Conservation (phyloP, 2,329 filamentous ascomycete genomes). For the Penicillium concentricum region DNA sequence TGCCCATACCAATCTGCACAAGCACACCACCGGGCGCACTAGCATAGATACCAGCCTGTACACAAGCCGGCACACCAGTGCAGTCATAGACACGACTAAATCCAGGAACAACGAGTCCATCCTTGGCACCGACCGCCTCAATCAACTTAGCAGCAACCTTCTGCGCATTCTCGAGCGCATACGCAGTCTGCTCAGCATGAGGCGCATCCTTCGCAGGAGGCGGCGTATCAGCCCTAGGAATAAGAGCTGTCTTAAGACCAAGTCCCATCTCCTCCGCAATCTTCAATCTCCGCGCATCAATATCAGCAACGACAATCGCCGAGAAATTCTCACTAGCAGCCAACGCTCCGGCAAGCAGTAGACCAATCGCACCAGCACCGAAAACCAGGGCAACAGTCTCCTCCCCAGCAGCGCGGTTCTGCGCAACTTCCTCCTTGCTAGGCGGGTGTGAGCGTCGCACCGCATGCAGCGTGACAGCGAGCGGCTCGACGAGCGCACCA, state of each 20-base stretch:
- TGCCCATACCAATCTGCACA: conserved; percentile 58
- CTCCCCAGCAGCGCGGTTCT: conserved; percentile 43
- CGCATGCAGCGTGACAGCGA: conserved; percentile 62
- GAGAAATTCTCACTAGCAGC: conserved; percentile 54
- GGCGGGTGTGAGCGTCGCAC: conserved; percentile 55
- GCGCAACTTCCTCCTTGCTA: conserved; percentile 31
- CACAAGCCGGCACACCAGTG: conserved; percentile 46
- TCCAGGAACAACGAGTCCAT: conserved; percentile 28
- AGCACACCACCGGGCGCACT: conserved; percentile 51
- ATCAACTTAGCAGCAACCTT: conserved; percentile 35
- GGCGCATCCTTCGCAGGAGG: conserved; percentile 33
- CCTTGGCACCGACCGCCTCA: conserved; percentile 13
- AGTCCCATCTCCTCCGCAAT: conserved; percentile 50
- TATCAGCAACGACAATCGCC: conserved; percentile 60
- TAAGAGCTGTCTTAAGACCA: conserved; percentile 38
- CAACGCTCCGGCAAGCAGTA: conserved; percentile 59
- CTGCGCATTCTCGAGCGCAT: conserved; percentile 38
- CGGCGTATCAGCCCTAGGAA: conserved; percentile 34
- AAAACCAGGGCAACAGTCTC: conserved; percentile 56
- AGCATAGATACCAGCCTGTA: conserved; percentile 48
- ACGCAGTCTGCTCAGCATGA: conserved; percentile 33
- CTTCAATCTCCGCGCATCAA: conserved; percentile 55
- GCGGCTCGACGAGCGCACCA: conserved; percentile 60
- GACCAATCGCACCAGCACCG: conserved; percentile 61
- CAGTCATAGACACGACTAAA: conserved; percentile 49